Evolutionary conservation across 257 asterid genomes (phyloP), one percentile per base, ranked within the genome.

Genomic region (Ocimum tenuiflorum): DNA sequence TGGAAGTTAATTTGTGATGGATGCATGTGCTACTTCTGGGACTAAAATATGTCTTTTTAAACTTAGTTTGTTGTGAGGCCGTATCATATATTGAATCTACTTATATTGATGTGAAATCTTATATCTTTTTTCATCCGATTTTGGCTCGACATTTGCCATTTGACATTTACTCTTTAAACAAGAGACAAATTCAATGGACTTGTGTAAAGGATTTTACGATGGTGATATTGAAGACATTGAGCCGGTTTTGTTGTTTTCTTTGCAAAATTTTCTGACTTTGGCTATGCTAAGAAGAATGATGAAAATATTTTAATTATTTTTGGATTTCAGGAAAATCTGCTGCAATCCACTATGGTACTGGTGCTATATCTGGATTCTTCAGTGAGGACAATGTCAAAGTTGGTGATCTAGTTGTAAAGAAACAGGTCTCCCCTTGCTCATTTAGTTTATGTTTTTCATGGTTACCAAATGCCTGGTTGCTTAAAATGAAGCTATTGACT

Each of bases 341-440:
- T 73, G 96, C 80, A 53, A 92, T 92, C 79, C 91, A 72, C 17
- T 92, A 92, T 77, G 99, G 99, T 43, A 82, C 91, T 77, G 99
- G 99, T 58, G 89, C 96, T 51, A 89, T 92, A 64, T 83, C 99
- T 74, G 99, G 99, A 63, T 92, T 74, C 75, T 89, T 89, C 62
- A 92, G 99, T 29, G 77, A 84, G 77, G 99, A 92, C 27, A 75
- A 51, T 19, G 86, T 92, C 83, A 78, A 82, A 84, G 72, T 92
- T 65, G 99, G 99, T 8, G 94, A 84, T 73, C 75, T 92, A 29
- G 88, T 87, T 15, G 95, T 89, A 1, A 77, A 82, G 82, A 64
- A 80, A 49, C 96, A 92, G 96, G 97, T 80, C 52, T 53, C 61
- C 24, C 41, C 39, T 48, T 49, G 0, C 7, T 29, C 36, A 39